These are phyloP conservation scores for Lophiostoma macrostomum DNA, from an alignment of 495 filamentous ascomycete species.

Conservation along the genomic window DNA sequence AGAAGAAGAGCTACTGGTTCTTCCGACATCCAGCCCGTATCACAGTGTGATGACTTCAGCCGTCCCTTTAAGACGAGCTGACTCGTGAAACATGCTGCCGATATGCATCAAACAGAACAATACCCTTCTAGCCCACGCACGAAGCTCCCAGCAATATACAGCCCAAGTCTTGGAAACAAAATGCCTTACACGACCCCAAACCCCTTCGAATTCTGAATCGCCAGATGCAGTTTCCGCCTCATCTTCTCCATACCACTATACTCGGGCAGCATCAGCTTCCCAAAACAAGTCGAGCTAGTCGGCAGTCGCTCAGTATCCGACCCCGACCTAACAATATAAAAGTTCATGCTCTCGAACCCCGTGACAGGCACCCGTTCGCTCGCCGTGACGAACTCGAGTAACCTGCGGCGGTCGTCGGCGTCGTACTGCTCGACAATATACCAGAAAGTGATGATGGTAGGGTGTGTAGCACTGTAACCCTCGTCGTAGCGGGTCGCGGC, in stretches of 20 bases:
- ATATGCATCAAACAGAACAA: too few relatives aligned
- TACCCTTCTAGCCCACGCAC: too few relatives aligned
- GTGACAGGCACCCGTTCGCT: constrained; percentile 86
- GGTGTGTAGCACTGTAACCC: constrained; percentile 67
- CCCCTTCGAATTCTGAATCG: constrained; percentile 86
- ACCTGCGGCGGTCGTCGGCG: constrained; percentile 61
- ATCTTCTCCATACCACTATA: constrained; percentile 68
- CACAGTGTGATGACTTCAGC: too few relatives aligned
- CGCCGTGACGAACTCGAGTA: constrained; percentile 93
- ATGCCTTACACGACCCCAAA: constrained; percentile 56
- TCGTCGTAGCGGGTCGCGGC: constrained; percentile 69
- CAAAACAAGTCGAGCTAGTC: constrained; percentile 85
- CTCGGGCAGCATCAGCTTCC: constrained; percentile 77
- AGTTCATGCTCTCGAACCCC: constrained; percentile 73
- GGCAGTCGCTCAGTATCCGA: constrained; percentile 55
- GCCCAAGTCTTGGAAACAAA: neutral
- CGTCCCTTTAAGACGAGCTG: too few relatives aligned
- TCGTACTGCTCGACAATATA: constrained; percentile 63
- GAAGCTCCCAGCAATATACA: neutral
- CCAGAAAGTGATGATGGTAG: constrained; percentile 79
- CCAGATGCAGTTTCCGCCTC: constrained; percentile 70
- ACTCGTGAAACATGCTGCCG: too few relatives aligned
- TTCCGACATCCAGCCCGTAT: too few relatives aligned
- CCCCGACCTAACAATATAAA: constrained; percentile 78
- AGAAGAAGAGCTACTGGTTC: too few relatives aligned